These are phyloP conservation scores for Boletus sp. DNA, from an alignment of 768 basidiomycete genomes.

Conservation along the genomic window DNA sequence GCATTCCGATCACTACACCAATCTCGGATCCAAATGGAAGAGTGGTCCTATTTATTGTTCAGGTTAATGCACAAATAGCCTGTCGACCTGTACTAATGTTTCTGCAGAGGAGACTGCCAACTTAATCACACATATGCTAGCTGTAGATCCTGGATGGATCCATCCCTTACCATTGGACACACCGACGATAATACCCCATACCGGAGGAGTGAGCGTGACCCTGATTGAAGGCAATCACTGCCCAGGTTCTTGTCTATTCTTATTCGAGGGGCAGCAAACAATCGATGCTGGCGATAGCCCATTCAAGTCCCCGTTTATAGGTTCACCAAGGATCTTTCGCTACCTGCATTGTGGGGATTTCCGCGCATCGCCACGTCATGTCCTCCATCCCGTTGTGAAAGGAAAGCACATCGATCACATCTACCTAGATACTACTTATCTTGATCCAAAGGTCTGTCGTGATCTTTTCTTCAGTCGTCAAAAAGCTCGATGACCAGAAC, in stretches of 20 bases:
- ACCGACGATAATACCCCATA: constrained; percentile 71
- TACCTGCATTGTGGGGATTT: constrained; percentile 97
- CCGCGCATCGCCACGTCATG: constrained; percentile 84
- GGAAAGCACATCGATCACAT: constrained; percentile 82
- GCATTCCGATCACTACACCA: constrained; percentile 96
- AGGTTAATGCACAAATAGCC: constrained; percentile 23
- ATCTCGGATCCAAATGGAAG: constrained; percentile 83
- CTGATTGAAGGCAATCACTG: constrained; percentile 99
- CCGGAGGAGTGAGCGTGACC: constrained; percentile 83
- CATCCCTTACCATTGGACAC: constrained; percentile 79
- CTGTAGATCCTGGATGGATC: constrained; percentile 87
- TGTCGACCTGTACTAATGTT: not conserved
- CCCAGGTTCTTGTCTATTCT: constrained; percentile 92
- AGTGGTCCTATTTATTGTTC: constrained; percentile 96
- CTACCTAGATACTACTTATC: constrained; percentile 95
- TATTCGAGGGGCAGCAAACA: constrained; percentile 91
- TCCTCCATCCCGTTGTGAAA: constrained; percentile 77
- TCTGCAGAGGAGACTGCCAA: constrained; percentile 75
- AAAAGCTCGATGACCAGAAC: constrained; percentile 7
- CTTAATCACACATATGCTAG: constrained; percentile 86
- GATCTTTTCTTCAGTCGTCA: not conserved
- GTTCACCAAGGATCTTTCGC: constrained; percentile 66
- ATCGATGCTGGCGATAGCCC: constrained; percentile 81
- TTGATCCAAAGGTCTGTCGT: constrained; percentile 71
- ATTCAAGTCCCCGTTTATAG: constrained; percentile 69